Base-by-base conservation (phyloP, 169 alveolate species). In the Perkinsus chesapeaki region DNA sequence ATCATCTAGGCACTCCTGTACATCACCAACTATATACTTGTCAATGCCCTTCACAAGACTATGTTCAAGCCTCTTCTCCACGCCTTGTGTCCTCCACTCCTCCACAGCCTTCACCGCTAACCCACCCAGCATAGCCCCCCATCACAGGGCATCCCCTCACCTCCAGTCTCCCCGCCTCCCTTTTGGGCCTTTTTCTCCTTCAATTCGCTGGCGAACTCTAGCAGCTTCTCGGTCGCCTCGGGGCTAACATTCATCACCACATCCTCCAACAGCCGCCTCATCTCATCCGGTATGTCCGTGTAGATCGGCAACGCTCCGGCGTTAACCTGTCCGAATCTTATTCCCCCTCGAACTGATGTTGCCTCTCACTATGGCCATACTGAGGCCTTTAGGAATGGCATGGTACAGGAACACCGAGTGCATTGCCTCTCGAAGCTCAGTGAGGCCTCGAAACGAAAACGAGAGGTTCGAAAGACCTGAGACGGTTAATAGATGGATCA, bases 241-340 rank as follows among this genome's bases (percentile, higher is more conserved):
- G 82, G 82, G 31, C 31, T 16, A 27, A 60, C 82, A 93, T 96
- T 95, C 73, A 95, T 94, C 91, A 96, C 94, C 91, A 95, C 96
- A 73, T 94, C 96, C 43, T 94, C 96, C 10, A 93, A 23, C 7
- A 95, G 93, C 82, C 48, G 37, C 31, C 96, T 92, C 31, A 94
- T 93, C 36, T 94, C 94, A 39, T 73, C 94, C 20, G 95, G 94
- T 43, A 96, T 96, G 91, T 96, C 98, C 3, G 93, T 94, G 94
- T 94, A 96, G 31, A 96, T 92, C 0, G 97, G 97, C 39, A 96
- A 82, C 39, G 95, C 96, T 31, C 98, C 98, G 1, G 98, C 97
- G 91, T 96, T 96, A 23, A 96, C 96, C 82, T 60, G 72, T n/a
- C n/a, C n/a, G n/a, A n/a, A n/a, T n/a, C n/a, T n/a, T n/a, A 47